Evolutionary conservation across 805 yeast genomes (phyloP).

Genomic region (Monosporozyma yasuniensis): DNA sequence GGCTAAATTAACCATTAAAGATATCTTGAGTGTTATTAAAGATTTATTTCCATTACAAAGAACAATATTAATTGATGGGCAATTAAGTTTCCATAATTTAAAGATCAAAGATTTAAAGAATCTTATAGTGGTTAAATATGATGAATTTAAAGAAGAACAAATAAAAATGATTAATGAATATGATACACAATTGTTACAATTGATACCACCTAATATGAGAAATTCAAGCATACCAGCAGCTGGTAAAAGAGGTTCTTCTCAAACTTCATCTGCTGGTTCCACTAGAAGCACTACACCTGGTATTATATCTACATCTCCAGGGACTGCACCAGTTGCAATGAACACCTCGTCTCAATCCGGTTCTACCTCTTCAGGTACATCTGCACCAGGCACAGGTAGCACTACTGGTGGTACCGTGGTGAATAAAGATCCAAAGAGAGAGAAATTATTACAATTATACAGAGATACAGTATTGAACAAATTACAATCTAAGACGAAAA

Average conservation of each 20-base stretch:
- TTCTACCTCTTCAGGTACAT: background rate
- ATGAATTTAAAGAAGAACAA: constrained; percentile 11
- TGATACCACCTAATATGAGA: background rate
- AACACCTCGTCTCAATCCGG: constrained; percentile 5
- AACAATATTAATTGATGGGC: constrained; percentile 28
- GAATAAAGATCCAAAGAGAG: constrained; percentile 22
- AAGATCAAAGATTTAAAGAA: constrained; percentile 16
- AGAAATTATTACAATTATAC: constrained; percentile 24
- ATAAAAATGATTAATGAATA: constrained; percentile 9
- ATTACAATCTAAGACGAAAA: constrained; percentile 20
- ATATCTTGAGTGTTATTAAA: constrained; percentile 23
- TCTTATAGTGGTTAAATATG: constrained; percentile 13
- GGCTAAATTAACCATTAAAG: constrained; percentile 25
- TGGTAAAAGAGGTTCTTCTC: background rate
- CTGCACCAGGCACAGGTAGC: constrained; percentile 1
- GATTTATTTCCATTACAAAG: constrained; percentile 22
- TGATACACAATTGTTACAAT: constrained; percentile 17
- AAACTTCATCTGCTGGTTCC: background rate
- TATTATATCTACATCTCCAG: background rate
- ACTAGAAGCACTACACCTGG: background rate
- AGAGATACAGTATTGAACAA: constrained; percentile 29
- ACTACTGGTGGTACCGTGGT: constrained; percentile 3
- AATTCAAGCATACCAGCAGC: background rate
- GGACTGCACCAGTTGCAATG: background rate
- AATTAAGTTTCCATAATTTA: constrained; percentile 26